phyloP scores from a whole-genome alignment of 1,284 basidiomycete species.

The Heliocybe sulcata region DNA sequence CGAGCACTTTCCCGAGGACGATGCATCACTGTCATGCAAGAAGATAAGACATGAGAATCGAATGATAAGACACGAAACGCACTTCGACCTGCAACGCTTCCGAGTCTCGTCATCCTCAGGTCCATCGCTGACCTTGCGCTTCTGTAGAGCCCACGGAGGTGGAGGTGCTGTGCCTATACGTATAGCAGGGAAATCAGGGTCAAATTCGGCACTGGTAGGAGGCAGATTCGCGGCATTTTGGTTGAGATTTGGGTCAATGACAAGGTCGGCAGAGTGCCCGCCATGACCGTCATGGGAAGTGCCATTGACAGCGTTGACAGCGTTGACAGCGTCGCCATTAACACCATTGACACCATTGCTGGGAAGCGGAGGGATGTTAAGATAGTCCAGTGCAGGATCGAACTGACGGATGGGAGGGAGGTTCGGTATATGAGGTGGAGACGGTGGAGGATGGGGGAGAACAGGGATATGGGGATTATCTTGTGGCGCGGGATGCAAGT shows the following conservation, averaged over 20 bases:
- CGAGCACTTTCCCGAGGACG: background rate
- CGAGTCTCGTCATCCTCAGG: conserved; percentile 24
- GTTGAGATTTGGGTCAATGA: background rate
- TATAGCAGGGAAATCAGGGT: background rate
- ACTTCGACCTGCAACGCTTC: conserved; percentile 25
- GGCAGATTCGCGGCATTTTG: background rate
- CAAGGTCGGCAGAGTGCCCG: background rate
- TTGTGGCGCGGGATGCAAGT: background rate
- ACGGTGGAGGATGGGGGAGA: background rate
- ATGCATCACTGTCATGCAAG: background rate
- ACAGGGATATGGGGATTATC: background rate
- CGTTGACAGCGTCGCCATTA: background rate
- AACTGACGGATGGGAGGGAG: background rate
- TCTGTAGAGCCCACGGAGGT: conserved; percentile 51
- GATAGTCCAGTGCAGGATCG: background rate
- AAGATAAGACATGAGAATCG: background rate
- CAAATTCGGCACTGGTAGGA: background rate
- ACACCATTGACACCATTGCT: background rate
- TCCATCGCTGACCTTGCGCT: conserved; percentile 35
- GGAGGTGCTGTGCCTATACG: conserved; percentile 48
- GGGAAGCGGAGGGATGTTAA: background rate
- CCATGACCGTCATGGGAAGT: background rate
- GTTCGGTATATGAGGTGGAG: background rate
- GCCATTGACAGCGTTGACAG: background rate
- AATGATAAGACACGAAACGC: conserved; percentile 4